phyloP scores from a whole-genome alignment of 345 rosid species.

The thale cress (Arabidopsis thaliana) region DNA sequence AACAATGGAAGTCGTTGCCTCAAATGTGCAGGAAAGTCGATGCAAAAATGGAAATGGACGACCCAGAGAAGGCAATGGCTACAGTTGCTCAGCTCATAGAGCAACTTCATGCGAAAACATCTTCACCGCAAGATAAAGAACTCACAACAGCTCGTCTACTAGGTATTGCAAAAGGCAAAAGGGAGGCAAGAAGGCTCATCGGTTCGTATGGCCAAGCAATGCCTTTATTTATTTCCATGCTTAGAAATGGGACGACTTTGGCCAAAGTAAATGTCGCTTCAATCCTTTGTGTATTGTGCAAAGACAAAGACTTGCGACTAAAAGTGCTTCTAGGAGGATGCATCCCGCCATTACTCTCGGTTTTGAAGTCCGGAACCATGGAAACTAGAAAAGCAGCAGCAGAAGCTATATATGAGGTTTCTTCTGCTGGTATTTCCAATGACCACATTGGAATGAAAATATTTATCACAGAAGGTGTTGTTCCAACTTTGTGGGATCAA shows the following conservation, averaged over 20 bases:
- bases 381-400: constrained; percentile 87
- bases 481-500: constrained; percentile 88
- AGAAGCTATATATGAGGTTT: constrained; percentile 87
- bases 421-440: constrained; percentile 73
- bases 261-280: constrained; percentile 85
- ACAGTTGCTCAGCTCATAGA: constrained; percentile 77
- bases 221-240: constrained; percentile 85
- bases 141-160: constrained; percentile 76
- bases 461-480: constrained; percentile 90
- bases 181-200: constrained; percentile 75
- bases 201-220: constrained; percentile 86
- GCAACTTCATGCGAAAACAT: constrained; percentile 71
- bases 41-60: constrained; percentile 58
- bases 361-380: constrained; percentile 73
- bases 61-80: constrained; percentile 66
- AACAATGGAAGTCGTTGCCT: not conserved
- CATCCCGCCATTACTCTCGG: constrained; percentile 85
- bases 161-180: constrained; percentile 65
- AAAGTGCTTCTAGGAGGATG: constrained; percentile 96
- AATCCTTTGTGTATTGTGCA: constrained; percentile 70
- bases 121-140: constrained; percentile 80
- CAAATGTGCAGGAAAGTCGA: constrained; percentile 55
- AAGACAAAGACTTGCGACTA: constrained; percentile 77
- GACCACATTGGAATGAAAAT: constrained; percentile 91
- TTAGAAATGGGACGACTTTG: constrained; percentile 71